A percentile compares a stretch with the other conserved stretches of the same genome.
phyloP scores from a whole-genome alignment of 148 eudicot species.

The Linanthus parryae region DNA sequence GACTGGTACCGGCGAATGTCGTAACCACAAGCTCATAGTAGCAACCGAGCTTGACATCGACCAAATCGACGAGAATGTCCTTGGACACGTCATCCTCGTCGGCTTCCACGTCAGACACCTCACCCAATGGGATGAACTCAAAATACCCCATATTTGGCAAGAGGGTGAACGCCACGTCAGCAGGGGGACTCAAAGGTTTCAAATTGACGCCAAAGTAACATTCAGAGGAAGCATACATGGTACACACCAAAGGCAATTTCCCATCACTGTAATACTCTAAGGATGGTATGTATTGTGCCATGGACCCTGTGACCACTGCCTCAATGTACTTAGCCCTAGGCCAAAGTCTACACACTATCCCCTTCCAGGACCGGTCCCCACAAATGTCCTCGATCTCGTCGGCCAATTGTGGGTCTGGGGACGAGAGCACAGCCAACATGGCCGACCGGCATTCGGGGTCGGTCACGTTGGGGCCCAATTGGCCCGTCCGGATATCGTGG shows the following conservation, averaged over 20 bases:
- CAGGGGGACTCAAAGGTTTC: slow-evolving; percentile 66
- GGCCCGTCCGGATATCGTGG: slow-evolving; percentile 50
- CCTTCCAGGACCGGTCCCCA: slow-evolving; percentile 44
- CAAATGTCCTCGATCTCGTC: slow-evolving; percentile 49
- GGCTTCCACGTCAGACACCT: slow-evolving; percentile 25
- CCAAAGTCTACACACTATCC: slow-evolving; percentile 67
- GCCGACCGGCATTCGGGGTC: slow-evolving; percentile 44
- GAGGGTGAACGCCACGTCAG: slow-evolving; percentile 58
- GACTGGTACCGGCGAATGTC: slow-evolving; percentile 53
- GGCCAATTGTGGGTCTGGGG: slow-evolving; percentile 44
- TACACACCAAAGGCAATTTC: slow-evolving; percentile 49
- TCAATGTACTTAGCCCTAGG: slow-evolving; percentile 78
- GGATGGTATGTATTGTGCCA: slow-evolving; percentile 69
- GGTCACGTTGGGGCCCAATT: slow-evolving; percentile 31
- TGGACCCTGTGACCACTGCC: slow-evolving; percentile 75
- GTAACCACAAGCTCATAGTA: slow-evolving; percentile 77
- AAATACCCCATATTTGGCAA: slow-evolving; percentile 76
- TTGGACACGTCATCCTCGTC: slow-evolving; percentile 30
- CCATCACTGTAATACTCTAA: slow-evolving; percentile 46
- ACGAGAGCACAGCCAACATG: slow-evolving; percentile 26
- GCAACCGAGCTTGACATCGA: slow-evolving; percentile 44
- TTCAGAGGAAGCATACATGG: slow-evolving; percentile 78
- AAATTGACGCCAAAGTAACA: slow-evolving; percentile 72
- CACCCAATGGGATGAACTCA: slow-evolving; percentile 65
- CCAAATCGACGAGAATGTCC: slow-evolving; percentile 44